A percentile compares a stretch with the other conserved stretches of the same genome.
Conservation (phyloP, 2,329 filamentous ascomycete genomes). For the Graphiopsis chlorocephala region DNA sequence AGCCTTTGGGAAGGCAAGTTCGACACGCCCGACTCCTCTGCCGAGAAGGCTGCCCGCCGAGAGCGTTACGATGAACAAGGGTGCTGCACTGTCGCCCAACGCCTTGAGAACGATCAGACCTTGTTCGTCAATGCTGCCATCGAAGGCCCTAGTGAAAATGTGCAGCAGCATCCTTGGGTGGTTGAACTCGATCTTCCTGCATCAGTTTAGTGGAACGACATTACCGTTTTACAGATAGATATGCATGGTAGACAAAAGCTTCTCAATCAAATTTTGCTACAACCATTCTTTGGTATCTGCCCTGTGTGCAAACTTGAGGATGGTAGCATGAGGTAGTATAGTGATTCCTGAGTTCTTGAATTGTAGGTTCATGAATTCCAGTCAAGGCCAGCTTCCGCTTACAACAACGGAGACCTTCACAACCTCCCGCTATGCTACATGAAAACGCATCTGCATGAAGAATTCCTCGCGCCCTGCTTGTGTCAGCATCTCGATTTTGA, state of each 20-base stretch:
- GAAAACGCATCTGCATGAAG: background rate
- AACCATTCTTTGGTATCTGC: background rate
- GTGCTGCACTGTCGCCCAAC: background rate
- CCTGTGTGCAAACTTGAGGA: background rate
- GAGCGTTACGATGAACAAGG: background rate
- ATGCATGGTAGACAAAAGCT: background rate
- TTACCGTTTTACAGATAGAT: background rate
- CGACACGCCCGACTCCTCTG: conserved; percentile 11
- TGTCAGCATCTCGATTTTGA: too few species aligned
- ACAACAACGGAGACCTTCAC: background rate
- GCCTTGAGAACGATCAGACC: conserved; percentile 42
- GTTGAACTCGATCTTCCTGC: conserved; percentile 48
- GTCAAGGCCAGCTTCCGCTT: background rate
- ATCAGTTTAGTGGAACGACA: background rate
- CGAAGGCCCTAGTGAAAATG: conserved; percentile 41
- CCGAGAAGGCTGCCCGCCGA: background rate
- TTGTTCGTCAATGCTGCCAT: conserved; percentile 62
- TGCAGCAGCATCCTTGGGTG: conserved; percentile 53
- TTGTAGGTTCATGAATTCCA: background rate
- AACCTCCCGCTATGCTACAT: background rate
- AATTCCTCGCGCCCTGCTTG: too few species aligned
- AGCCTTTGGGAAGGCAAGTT: conserved; percentile 21
- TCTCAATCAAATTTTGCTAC: background rate
- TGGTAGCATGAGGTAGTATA: too few species aligned
- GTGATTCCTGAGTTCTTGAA: background rate